Evolutionary conservation across 495 filamentous ascomycete genomes (phyloP), one percentile per base, ranked within the genome.

Genomic region (Hypoxylon intermedium): DNA sequence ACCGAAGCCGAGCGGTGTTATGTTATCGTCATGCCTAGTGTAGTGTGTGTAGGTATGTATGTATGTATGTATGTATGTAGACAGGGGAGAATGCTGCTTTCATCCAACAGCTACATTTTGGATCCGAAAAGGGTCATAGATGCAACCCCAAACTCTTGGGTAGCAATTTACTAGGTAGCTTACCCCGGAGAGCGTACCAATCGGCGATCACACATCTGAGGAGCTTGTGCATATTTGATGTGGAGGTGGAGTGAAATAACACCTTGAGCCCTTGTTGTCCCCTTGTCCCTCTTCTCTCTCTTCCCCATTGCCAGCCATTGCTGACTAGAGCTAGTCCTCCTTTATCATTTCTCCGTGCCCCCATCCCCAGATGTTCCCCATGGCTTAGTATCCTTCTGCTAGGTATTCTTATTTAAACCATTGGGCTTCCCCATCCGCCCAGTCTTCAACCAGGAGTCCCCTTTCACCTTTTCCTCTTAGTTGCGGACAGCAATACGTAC

Each of bases 151-250:
- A 15, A 33, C 37, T 33, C n/a, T 51, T 51, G 31, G 51, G 51
- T 50, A 49, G 15, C 28, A 45, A 26, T 36, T 48, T 58, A 38
- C 53, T 58, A 45, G 53, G 53, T 53, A 53, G 53, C 50, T 59
- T 65, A 59, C 54, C 61, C 61, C 61, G 31, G 55, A 46, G 40
- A 37, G 43, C 3, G 18, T 40, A 45, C 61, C 55, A 59, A 59
- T 50, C 45, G 40, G 49, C 44, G 55, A 58, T 43, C 49, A 38
- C 15, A 58, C 47, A 44, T 5, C 21, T 36, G 40, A 37, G 37
- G 28, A 38, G 38, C 19, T 21, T 40, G 24, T 38, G 16, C 26
- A 36, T 21, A 51, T 20, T n/a, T 38, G 23, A 43, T 21, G 19
- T 34, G 34, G 28, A 42, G 28, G 38, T 58, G 54, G 54, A 58